Evolutionary conservation across 345 rosid species (phyloP).

Genomic region (Salix exigua): DNA sequence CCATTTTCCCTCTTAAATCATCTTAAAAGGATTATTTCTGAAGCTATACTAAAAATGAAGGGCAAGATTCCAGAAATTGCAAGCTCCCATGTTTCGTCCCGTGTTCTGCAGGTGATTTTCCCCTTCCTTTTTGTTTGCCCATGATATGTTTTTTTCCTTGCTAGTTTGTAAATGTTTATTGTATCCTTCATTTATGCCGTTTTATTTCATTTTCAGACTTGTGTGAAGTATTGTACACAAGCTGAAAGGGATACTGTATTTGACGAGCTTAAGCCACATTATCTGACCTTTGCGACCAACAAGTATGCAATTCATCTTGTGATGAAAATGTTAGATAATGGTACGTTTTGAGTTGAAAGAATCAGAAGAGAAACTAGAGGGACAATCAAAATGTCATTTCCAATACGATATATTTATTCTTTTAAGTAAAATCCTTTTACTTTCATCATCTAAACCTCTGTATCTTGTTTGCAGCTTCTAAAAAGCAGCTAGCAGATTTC

Average conservation of each 20-base stretch:
- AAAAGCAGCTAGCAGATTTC: slow-evolving; percentile 62
- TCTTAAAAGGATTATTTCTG: slow-evolving; percentile 52
- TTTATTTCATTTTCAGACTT: slow-evolving; percentile 45
- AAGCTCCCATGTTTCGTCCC: slow-evolving; percentile 77
- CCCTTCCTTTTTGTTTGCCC: not conserved
- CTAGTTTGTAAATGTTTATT: not conserved
- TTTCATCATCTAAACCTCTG: not conserved
- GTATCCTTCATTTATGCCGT: not conserved
- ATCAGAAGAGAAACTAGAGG: slow-evolving; percentile 2
- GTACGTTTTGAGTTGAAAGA: slow-evolving; percentile 33
- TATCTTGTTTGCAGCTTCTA: slow-evolving; percentile 56
- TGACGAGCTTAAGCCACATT: slow-evolving; percentile 75
- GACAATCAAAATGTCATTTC: not conserved
- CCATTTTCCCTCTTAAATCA: slow-evolving; percentile 1
- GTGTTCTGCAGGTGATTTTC: slow-evolving; percentile 76
- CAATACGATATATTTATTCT: not conserved
- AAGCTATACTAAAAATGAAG: slow-evolving; percentile 78
- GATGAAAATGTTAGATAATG: slow-evolving; percentile 78
- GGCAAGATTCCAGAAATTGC: slow-evolving; percentile 92
- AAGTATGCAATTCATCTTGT: slow-evolving; percentile 69
- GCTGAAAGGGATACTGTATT: slow-evolving; percentile 68
- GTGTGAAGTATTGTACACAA: slow-evolving; percentile 73
- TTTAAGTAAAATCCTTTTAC: not conserved
- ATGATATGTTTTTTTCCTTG: not conserved
- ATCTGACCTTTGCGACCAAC: slow-evolving; percentile 61